Evolutionary conservation across 306 rosid species (phyloP), one percentile per base, ranked within the genome.

Genomic region (Gleditsia sinensis): DNA sequence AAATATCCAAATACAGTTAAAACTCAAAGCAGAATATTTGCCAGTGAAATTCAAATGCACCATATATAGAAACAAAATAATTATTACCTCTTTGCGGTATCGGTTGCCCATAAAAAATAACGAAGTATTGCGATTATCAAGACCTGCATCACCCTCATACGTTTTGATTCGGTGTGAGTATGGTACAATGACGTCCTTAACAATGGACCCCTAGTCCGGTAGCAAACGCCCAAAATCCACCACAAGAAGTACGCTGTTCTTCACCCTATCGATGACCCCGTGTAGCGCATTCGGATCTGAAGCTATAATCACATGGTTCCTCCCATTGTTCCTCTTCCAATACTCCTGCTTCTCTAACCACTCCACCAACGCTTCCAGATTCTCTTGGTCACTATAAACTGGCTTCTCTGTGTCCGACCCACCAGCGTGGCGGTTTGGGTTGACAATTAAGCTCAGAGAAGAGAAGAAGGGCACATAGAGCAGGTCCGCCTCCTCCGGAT

Each of bases 51-150:
- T 39, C 50, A 76, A 16, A 37, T 14, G 43, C 59, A 58, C 11
- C 19, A 9, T 9, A 43, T 3, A 51, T 7, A 51, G 62, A 21
- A 11, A 56, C 16, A 1, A 1, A 48, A 24, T 14, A 1, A 59
- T 48, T 13, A 58, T 46, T 58, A 94, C 99, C 96, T 94, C 96
- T 81, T 94, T 94, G 24, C 99, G 96, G 53, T 73, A 87, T 11
- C 99, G 91, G 61, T 83, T 83, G 34, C 99, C 99, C 99, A 94
- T 94, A 70, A 94, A 94, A 82, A 94, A 94, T 79, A 92, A 49
- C 87, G 90, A 79, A 2, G 95, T 88, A 5, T 66, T 69, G 58
- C 99, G 97, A 30, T 78, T 67, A 10, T 59, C 83, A 33, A 90
- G 64, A 5, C 90, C 79, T 0, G 85, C 73, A 5, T 65, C 88